Percentiles rank a stretch among this genome's conserved stretches.
Evolutionary conservation across 2,329 filamentous ascomycete species (phyloP).

Genomic region (Endoconidiophora polonica): DNA sequence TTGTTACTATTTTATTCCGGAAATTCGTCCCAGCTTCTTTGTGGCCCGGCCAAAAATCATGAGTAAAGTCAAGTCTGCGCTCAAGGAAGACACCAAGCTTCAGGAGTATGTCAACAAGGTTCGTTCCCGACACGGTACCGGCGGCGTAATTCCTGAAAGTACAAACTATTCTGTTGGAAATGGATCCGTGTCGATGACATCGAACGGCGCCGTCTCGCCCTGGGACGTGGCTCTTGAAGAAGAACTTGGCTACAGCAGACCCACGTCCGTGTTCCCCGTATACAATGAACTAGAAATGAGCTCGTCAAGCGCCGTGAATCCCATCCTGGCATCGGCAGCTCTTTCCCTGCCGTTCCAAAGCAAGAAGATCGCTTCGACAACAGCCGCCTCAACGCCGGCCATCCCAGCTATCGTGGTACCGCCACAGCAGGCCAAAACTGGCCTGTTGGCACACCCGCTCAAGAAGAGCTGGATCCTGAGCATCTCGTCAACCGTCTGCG

Average conservation of each 20-base stretch:
- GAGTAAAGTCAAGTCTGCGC: neutral
- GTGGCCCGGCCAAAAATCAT: neutral
- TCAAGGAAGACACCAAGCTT: neutral
- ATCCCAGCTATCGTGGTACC: neutral
- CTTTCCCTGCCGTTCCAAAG: neutral
- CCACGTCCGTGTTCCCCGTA: neutral
- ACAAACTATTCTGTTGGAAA: too few species aligned
- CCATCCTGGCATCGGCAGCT: neutral
- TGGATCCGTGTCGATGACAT: too few species aligned
- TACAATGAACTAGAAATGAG: too few species aligned
- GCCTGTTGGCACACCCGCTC: neutral
- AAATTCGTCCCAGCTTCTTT: slow-evolving; percentile 6
- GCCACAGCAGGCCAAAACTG: neutral
- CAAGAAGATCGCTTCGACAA: neutral
- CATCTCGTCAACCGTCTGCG: slow-evolving; percentile 7
- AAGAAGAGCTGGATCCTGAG: slow-evolving; percentile 13
- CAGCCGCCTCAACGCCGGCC: too few species aligned
- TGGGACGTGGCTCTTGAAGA: neutral
- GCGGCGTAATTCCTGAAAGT: neutral
- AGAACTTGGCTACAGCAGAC: neutral
- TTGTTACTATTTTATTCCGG: slow-evolving; percentile 11
- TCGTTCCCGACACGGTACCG: neutral
- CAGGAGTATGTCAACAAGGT: slow-evolving; percentile 6
- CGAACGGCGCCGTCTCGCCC: too few species aligned
- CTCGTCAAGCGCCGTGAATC: too few species aligned